phyloP scores from a whole-genome alignment of 2,329 filamentous ascomycete genomes.

The Phialocephala sp. region DNA sequence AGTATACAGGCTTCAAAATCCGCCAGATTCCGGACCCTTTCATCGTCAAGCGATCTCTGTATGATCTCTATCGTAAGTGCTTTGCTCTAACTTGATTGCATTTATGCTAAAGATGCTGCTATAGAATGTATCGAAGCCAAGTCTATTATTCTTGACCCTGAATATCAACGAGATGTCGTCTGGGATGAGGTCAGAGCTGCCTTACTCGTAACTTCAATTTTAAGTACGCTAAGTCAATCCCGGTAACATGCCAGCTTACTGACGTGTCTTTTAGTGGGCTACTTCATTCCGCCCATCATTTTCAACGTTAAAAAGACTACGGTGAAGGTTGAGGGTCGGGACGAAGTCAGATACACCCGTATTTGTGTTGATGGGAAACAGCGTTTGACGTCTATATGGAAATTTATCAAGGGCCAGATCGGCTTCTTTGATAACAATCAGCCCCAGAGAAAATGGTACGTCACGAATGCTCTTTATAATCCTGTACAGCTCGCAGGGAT shows the following conservation, averaged over 20 bases:
- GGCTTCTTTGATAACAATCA: constrained; percentile 48
- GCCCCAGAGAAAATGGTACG: constrained; percentile 49
- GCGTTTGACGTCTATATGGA: constrained; percentile 50
- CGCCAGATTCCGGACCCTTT: constrained; percentile 37
- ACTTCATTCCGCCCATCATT: constrained; percentile 54
- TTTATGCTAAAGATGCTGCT: constrained; percentile 19
- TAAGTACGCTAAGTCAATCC: constrained; percentile 32
- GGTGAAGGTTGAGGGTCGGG: constrained; percentile 24
- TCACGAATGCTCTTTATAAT: not conserved
- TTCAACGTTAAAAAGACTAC: constrained; percentile 46
- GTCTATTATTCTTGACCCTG: constrained; percentile 50
- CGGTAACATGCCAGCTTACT: not conserved
- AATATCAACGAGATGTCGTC: constrained; percentile 54
- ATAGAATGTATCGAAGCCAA: constrained; percentile 40
- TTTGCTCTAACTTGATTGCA: not conserved
- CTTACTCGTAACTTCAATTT: constrained; percentile 40
- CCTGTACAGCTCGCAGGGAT: constrained; percentile 1
- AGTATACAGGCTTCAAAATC: constrained; percentile 39
- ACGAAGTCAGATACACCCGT: constrained; percentile 36
- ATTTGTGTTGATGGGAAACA: constrained; percentile 56
- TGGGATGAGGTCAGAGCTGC: constrained; percentile 47
- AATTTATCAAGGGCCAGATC: constrained; percentile 52
- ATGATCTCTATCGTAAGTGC: constrained; percentile 34
- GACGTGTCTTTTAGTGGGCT: constrained; percentile 35
- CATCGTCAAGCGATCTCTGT: constrained; percentile 35